Conservation (phyloP, 805 yeast species). For the Candida boidinii region DNA sequence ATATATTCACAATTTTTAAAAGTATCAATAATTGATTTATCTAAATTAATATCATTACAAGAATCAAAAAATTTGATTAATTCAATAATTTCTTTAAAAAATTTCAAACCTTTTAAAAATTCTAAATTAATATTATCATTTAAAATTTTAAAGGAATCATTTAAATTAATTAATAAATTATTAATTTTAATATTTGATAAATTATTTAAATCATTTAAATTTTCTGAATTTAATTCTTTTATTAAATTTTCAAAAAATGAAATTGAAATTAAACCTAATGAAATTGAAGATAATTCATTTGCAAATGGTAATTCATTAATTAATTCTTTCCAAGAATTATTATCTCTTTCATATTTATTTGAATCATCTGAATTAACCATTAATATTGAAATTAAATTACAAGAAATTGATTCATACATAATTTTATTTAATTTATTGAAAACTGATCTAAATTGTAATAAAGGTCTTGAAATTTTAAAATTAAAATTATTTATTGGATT, state of each 20-base stretch:
- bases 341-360: constrained; percentile 36
- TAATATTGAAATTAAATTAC: constrained; percentile 40
- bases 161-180: constrained; percentile 28
- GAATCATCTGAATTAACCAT: constrained; percentile 42
- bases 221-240: constrained; percentile 7
- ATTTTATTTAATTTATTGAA: constrained; percentile 42
- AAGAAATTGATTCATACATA: constrained; percentile 47
- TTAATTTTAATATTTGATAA: too few relatives aligned
- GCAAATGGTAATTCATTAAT: constrained; percentile 56
- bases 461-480: constrained; percentile 59
- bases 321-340: constrained; percentile 50
- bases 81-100: constrained; percentile 15
- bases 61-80: constrained; percentile 13
- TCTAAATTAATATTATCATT: constrained; percentile 14
- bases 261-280: constrained; percentile 53
- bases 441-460: constrained; percentile 61
- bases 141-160: constrained; percentile 8
- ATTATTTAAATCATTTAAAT: background rate
- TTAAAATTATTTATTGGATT: constrained; percentile 53
- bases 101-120: constrained; percentile 13
- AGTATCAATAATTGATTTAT: too few relatives aligned
- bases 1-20: too few relatives aligned
- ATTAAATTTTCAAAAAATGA: constrained; percentile 34
- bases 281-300: constrained; percentile 45
- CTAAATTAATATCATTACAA: too few relatives aligned